Base-by-base conservation (phyloP, 148 eudicot species). In the Gaultheria prostrata region DNA sequence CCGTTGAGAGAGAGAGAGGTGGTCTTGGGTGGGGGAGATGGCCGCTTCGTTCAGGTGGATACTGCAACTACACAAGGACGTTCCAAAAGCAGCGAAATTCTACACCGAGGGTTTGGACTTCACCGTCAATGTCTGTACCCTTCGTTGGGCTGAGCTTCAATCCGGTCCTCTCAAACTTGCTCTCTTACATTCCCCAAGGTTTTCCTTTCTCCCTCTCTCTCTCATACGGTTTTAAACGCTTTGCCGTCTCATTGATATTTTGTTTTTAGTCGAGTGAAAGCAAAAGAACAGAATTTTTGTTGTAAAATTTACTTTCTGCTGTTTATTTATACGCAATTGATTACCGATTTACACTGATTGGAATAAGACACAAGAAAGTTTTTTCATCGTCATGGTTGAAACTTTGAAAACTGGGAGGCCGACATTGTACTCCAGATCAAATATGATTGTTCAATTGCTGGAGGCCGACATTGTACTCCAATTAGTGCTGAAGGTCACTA, bases 111-210 rank as follows among this genome's bases (percentile, higher is more conserved):
- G 98, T 0, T 87, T 96, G 72, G 98, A 90, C 33, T 90, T 96
- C 85, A 89, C 88, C 73, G 85, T 96, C 50, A 88, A 90, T 82
- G 98, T 96, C 24, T 96, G 98, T 83, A 96, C 97, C 54, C 98
- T 89, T 83, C 95, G 98, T 45, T 96, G 95, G 95, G 98, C 98
- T 26, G 98, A 96, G 83, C 98, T 96, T 59, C 90, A 90, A 43
- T 89, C 92, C 39, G 94, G 94, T 61, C 88, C 97, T 61, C 92
- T 96, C 92, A 94, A 92, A 84, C 97, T 96, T 65, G 94, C 93
- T 75, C 97, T 96, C 84, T 59, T 96, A 56, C 95, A 96, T 71
- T 93, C 97, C 78, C 88, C 94, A 65, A 90, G 90, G 94, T 89
- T 14, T 33, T 70, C 20, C 56, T 82, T 80, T 79, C 75, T 80